Evolutionary conservation across 208 protist species (phyloP), one percentile per base, ranked within the genome.

Genomic region (Leishmania aethiopica): DNA sequence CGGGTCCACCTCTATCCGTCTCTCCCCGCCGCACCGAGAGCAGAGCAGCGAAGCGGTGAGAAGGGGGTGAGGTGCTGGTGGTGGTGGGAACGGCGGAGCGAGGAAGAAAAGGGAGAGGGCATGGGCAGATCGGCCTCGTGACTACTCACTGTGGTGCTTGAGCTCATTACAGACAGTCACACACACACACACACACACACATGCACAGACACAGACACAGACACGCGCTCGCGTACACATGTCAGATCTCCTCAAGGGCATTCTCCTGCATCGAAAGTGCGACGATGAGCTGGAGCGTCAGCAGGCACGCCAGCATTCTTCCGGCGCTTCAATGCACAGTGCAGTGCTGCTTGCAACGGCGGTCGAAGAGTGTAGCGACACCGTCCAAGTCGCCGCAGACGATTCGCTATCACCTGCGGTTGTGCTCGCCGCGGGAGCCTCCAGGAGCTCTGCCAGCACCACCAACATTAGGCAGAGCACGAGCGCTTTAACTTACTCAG

Each of bases 261-360:
- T 79, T 35, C 45, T 79, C 15, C 78, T 69, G 35, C 78, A 86
- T 69, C 80, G 72, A 37, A 11, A 64, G 37, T 84, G 73, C 66
- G 81, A 85, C 19, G 73, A 78, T 25, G 81, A 79, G 15, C 51
- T 59, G 55, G 35, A 80, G 0, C 17, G 42, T 10, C 55, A 73
- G 15, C 75, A 64, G 37, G 22, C 71, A 6, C n/a, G 13, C n/a
- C 25, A 57, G n/a, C 25, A 10, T 32, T 64, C 47, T 17, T 25
- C 73, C 2, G 28, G 32, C 15, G 17, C 49, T 32, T 17, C 53
- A 13, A 53, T 51, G 13, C 70, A 22, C 45, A 19, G 47, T 3
- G 22, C 45, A 15, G 25, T 28, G n/a, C 32, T 32, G 32, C 62
- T 69, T 32, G 32, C 62, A 15, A 69, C 62, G 32, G 42, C 32